Conservation (phyloP, 345 rosid species). For the Salix arbutifolia region DNA sequence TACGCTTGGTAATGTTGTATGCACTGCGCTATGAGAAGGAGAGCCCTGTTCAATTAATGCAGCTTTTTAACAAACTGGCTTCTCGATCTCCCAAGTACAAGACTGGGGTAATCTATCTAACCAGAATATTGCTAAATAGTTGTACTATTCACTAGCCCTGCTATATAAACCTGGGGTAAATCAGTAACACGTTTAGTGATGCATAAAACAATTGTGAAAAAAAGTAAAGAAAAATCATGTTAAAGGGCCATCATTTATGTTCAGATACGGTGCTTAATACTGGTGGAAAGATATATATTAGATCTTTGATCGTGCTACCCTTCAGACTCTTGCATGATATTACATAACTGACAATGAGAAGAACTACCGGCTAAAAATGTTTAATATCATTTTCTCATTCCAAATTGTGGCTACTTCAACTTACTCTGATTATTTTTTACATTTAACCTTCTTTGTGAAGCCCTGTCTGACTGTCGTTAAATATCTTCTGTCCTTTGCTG, state of each 20-base stretch:
- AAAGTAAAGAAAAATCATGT: neutral
- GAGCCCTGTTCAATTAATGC: slow-evolving; percentile 95
- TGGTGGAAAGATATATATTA: neutral
- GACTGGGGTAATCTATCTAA: slow-evolving; percentile 64
- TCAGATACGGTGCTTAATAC: neutral
- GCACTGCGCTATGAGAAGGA: slow-evolving; percentile 98
- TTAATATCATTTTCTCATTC: neutral
- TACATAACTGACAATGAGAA: neutral
- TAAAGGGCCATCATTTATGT: neutral
- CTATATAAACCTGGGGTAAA: neutral
- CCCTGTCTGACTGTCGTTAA: neutral
- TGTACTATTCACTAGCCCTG: neutral
- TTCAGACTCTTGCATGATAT: neutral
- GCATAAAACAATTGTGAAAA: neutral
- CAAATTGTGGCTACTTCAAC: neutral
- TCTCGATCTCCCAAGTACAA: slow-evolving; percentile 87
- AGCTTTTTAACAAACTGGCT: slow-evolving; percentile 87
- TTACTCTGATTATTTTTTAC: neutral
- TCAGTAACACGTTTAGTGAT: neutral
- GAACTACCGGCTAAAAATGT: neutral
- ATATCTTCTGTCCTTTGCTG: slow-evolving; percentile 1
- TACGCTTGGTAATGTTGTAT: slow-evolving; percentile 85
- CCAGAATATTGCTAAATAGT: slow-evolving; percentile 7
- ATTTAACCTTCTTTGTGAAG: neutral
- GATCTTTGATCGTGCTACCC: neutral